Percentiles rank a stretch among this genome's conserved stretches.
phyloP scores from a whole-genome alignment of 2,329 filamentous ascomycete species.

The Talaromyces sp. region DNA sequence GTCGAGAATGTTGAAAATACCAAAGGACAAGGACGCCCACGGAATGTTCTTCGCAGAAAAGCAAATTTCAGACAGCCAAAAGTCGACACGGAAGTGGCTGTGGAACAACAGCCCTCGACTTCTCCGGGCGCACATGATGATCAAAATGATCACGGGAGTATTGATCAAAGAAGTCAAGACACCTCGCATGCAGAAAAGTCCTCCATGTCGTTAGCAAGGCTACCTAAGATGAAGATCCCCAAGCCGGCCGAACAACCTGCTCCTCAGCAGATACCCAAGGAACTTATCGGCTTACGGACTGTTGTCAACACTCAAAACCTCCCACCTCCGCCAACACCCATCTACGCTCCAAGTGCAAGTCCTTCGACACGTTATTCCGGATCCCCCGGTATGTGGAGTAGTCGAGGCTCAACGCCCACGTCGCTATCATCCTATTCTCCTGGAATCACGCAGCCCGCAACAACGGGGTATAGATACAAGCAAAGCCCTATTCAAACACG shows the following conservation, averaged over 20 bases:
- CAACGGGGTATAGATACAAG: slow-evolving; percentile 29
- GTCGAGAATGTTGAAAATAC: slow-evolving; percentile 15
- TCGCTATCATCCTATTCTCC: slow-evolving; percentile 47
- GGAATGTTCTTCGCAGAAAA: slow-evolving; percentile 39
- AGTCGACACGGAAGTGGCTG: slow-evolving; percentile 18
- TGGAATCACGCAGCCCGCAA: slow-evolving; percentile 37
- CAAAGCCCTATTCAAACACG: slow-evolving; percentile 13
- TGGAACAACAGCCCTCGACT: background rate
- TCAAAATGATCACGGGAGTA: slow-evolving; percentile 10
- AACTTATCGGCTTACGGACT: slow-evolving; percentile 34
- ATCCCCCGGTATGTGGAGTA: slow-evolving; percentile 43
- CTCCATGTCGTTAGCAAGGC: slow-evolving; percentile 13
- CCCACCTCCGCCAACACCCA: slow-evolving; percentile 33
- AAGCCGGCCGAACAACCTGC: slow-evolving; percentile 15
- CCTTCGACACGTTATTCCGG: slow-evolving; percentile 43
- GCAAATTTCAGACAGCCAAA: slow-evolving; percentile 27
- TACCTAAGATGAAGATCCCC: slow-evolving; percentile 14
- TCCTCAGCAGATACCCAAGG: slow-evolving; percentile 26
- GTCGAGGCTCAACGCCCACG: slow-evolving; percentile 45
- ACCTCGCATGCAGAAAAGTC: background rate
- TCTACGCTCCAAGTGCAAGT: slow-evolving; percentile 35
- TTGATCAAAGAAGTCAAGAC: slow-evolving; percentile 5
- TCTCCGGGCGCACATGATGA: background rate
- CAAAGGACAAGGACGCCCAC: slow-evolving; percentile 23
- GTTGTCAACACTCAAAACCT: slow-evolving; percentile 29